phyloP scores from a whole-genome alignment of 73 alveolate species.

The Symbiodinium natans region DNA sequence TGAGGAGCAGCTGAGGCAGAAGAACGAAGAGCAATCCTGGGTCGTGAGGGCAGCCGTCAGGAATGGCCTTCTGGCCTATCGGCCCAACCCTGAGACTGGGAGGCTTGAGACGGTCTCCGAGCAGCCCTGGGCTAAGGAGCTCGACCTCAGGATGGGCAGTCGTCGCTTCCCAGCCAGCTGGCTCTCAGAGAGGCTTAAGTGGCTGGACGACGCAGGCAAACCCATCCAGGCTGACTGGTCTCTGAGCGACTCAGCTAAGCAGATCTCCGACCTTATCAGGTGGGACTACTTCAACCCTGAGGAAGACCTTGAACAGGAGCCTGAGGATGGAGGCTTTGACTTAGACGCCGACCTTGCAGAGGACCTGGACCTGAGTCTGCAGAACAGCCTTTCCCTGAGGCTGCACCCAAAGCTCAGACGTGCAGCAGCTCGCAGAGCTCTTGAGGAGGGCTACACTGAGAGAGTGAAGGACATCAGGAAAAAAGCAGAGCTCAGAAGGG shows the following conservation, averaged over 20 bases:
- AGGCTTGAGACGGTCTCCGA: not conserved
- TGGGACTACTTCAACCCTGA: not conserved
- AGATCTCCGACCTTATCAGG: not conserved
- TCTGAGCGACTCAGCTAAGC: not conserved
- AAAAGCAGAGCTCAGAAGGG: not conserved
- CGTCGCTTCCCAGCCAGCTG: no score
- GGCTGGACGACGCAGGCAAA: not conserved
- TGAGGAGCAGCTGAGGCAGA: not conserved
- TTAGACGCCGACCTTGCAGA: not conserved
- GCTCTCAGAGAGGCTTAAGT: not conserved
- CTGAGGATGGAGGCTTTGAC: not conserved
- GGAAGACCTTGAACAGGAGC: not conserved
- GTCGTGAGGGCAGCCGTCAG: conserved; percentile 18
- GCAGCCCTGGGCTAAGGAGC: not conserved
- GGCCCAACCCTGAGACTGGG: not conserved
- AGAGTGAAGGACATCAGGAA: no score
- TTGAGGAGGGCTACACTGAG: not conserved
- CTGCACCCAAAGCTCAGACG: not conserved
- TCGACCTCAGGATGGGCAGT: not conserved
- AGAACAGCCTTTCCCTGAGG: not conserved
- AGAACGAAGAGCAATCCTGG: not conserved
- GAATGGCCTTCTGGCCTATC: not conserved
- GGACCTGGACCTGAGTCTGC: conserved; percentile 7
- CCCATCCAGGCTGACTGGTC: not conserved
- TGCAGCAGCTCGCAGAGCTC: not conserved